Evolutionary conservation across 208 protist species (phyloP).

Genomic region (Trypanosomatidae sp.): DNA sequence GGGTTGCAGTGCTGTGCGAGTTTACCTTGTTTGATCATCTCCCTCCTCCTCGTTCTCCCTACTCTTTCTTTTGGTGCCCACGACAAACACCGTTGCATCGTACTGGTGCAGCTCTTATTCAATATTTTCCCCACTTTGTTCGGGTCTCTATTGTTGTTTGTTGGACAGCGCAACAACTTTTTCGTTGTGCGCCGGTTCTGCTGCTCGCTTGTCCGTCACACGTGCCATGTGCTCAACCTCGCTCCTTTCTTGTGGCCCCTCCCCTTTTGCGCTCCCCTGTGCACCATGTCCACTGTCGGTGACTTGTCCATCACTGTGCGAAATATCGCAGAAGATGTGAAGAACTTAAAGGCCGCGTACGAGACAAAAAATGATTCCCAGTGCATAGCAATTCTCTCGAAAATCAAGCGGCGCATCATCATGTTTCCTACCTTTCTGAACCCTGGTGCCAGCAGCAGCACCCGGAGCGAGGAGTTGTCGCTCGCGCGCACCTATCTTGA

Average conservation of each 20-base stretch:
- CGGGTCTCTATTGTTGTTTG: neutral
- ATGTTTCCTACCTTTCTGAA: conserved; percentile 89
- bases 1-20: neutral
- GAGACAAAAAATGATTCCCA: conserved; percentile 50
- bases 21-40: neutral
- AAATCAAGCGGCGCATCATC: conserved; percentile 82
- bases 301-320: conserved; percentile 69
- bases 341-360: conserved; percentile 79
- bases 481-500: conserved; percentile 88
- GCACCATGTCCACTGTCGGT: conserved; percentile 22
- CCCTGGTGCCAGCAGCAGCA: conserved; percentile 61
- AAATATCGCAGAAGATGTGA: conserved; percentile 66
- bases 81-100: neutral
- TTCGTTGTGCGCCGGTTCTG: neutral
- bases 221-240: neutral
- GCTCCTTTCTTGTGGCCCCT: neutral
- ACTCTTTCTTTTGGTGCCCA: neutral
- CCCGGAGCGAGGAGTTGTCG: conserved; percentile 77
- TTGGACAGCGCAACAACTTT: neutral
- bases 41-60: neutral
- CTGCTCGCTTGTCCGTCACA: neutral
- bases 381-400: conserved; percentile 52
- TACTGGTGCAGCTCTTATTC: neutral
- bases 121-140: neutral
- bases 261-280: neutral